Base-by-base conservation (phyloP, 2,329 filamentous ascomycete species). In the Mycosphaerelloides madeirae region DNA sequence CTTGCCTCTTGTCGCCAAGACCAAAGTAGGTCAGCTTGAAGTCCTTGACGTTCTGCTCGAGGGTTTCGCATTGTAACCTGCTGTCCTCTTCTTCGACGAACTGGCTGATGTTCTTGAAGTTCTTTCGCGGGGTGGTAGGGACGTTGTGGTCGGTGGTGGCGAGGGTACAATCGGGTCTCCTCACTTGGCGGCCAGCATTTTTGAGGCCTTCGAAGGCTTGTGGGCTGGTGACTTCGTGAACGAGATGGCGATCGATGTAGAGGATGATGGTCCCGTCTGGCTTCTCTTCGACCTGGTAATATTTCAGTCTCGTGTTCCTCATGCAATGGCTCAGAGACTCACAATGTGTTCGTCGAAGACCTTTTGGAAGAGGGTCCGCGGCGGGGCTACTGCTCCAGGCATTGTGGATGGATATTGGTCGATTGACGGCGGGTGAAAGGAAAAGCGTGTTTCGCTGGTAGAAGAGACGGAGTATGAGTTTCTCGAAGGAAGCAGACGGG, bases 111-210 rank as follows among this genome's bases (percentile, higher is more conserved):
- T 91, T 90, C 74, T 94, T 97, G 71, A 95, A 87, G 66, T 81
- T 84, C 75, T 95, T 95, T 56, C 93, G 81, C 42, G 90, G 87
- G 28, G 84, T 80, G 29, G 93, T 98, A 43, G 93, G 93, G 48
- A 97, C 86, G 71, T 97, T 98, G 71, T 98, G 91, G 70, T 98
- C 93, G 50, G 90, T 94, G 34, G 93, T 98, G 46, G 87, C 91
- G 49, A 98, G 79, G 57, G 93, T 97, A 78, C 91, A 96, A 71
- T 98, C 93, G 48, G 91, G 90, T 72, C 93, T 80, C 70, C 93
- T 84, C 53, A 98, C 90, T 68, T 83, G 81, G 52, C 93, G 84
- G 55, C 81, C 81, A 38, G 93, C 90, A 68, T 95, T 95, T 67
- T 84, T 85, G 42, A 97, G 80, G 40, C 91, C 91, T 68, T 98